phyloP scores from a whole-genome alignment of 2,329 filamentous ascomycete genomes.

The Truncatella angustata region DNA sequence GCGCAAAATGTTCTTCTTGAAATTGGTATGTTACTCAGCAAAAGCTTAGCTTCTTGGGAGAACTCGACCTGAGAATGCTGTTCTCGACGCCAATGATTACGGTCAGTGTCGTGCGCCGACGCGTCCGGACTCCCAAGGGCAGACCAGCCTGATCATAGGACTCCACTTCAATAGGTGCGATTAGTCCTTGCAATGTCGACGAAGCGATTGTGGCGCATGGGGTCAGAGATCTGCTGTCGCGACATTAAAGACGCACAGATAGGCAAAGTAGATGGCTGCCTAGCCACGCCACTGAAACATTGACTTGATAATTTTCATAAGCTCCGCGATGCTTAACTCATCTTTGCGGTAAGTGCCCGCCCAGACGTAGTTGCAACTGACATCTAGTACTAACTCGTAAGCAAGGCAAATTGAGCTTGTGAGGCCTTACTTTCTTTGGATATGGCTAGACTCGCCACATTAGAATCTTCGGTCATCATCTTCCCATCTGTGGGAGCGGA shows the following conservation, averaged over 20 bases:
- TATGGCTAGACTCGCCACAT: background rate
- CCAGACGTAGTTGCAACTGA: background rate
- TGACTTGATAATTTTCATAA: background rate
- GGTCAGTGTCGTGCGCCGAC: background rate
- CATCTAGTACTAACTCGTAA: background rate
- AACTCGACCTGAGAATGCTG: background rate
- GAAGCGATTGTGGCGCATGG: background rate
- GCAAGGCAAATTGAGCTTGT: background rate
- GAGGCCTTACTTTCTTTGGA: background rate
- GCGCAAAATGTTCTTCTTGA: conserved; percentile 5
- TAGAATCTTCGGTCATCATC: background rate
- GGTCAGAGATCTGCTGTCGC: background rate
- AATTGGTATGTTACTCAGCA: background rate
- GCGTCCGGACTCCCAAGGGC: background rate
- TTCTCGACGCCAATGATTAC: background rate
- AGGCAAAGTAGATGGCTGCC: background rate
- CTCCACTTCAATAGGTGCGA: background rate
- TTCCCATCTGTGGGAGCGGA: background rate
- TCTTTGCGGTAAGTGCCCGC: background rate
- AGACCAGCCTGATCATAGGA: background rate
- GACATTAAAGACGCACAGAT: background rate
- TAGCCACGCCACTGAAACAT: background rate
- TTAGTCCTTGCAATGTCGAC: background rate
- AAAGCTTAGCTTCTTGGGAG: background rate
- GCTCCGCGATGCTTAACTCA: background rate